phyloP scores from a whole-genome alignment of 2,329 filamentous ascomycete species.

The Rhinocladiella similis region DNA sequence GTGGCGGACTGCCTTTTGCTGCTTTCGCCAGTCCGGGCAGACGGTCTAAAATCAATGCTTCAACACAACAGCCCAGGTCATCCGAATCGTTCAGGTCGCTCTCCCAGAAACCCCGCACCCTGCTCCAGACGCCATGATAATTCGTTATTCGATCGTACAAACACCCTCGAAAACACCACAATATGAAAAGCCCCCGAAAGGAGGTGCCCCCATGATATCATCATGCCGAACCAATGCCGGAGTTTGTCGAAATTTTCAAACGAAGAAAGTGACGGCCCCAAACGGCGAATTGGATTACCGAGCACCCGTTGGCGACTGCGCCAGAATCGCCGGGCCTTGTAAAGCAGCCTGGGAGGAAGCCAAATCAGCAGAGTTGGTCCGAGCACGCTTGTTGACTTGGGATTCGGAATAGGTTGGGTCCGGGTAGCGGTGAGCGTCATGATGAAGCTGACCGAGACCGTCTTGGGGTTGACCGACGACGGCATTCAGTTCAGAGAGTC shows the following conservation, averaged over 20 bases:
- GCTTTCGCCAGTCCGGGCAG: no score
- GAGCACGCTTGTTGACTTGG: constrained; percentile 17
- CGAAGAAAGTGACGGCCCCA: neutral
- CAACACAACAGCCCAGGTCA: neutral
- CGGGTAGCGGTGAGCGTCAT: constrained; percentile 25
- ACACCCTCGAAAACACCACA: neutral
- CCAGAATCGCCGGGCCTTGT: constrained; percentile 24
- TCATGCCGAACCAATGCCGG: neutral
- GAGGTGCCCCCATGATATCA: neutral
- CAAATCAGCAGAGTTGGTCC: constrained; percentile 25
- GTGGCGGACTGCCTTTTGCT: neutral
- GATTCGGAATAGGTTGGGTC: constrained; percentile 26
- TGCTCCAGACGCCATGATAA: neutral
- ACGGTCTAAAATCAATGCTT: no score
- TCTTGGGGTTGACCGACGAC: constrained; percentile 17
- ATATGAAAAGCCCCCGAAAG: neutral
- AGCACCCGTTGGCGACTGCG: constrained; percentile 16
- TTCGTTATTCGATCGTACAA: neutral
- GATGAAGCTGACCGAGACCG: constrained; percentile 10
- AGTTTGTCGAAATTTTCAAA: neutral
- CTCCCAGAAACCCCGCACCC: no score
- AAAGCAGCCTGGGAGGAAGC: constrained; percentile 25
- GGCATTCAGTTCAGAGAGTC: constrained; percentile 24
- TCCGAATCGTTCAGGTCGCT: neutral
- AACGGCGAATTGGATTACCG: no score